Base-by-base conservation (phyloP, 768 basidiomycete genomes). In the Xerocomus spinulosus region DNA sequence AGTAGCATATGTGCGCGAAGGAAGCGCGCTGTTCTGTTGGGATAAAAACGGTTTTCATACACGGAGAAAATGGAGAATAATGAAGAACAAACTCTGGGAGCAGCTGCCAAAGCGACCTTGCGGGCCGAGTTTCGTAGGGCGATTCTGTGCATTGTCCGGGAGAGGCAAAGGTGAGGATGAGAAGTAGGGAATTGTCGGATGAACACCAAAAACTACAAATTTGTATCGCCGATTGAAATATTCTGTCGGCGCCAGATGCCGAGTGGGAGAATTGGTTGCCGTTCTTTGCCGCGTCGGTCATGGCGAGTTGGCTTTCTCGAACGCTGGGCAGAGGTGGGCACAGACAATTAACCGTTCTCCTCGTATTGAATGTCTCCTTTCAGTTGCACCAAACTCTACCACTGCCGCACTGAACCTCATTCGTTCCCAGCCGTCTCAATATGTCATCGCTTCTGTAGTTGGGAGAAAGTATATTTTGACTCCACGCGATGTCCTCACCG, bases 1-100 rank as follows among this genome's bases (percentile, higher is more conserved):
- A 61, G 95, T 93, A 60, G 96, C 96, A 78, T 99, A 99, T 54
- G 87, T 77, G 67, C 95, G 90, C 66, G 83, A 70, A 49, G 76
- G 70, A 60, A 78, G 73, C 51, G 74, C 73, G 63, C 55, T 23
- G 44, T 67, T 75, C 73, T 76, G 52, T 37, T 43, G 46, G 10
- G 42, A 40, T 1, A 34, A 42, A 53, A 46, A 42, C 23, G 44
- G 50, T 40, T 54, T 15, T 42, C 42, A 42, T 44, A 40, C 18
- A 56, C 36, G 45, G 24, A 17, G 3, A 20, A 32, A 8, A 46
- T 14, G 17, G 32, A 48, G 57, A 66, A 64, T 33, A 17, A 2
- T 26, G 5, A 35, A 5, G 14, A 46, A 59, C 51, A 45, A 48
- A 87, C 88, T 80, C 82, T 82, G 63, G 77, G 68, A 50, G 79